These are phyloP conservation scores for Yamadazyma triangularis DNA, from an alignment of 1,139 yeast species.

Conservation along the genomic window DNA sequence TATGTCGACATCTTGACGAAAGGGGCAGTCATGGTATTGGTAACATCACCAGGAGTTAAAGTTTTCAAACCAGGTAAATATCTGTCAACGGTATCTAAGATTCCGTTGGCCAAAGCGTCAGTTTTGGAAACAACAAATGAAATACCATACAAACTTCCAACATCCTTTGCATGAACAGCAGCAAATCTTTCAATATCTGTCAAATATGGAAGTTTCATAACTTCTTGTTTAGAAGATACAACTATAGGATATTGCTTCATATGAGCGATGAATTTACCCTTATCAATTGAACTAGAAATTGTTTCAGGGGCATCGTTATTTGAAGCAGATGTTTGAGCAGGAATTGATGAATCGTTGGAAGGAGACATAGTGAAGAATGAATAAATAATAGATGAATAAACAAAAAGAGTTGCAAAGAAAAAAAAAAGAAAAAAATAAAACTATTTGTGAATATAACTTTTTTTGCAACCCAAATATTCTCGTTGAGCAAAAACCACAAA, in stretches of 20 bases:
- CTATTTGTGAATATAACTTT: no score
- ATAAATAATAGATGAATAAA: no score
- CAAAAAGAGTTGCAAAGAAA: no score
- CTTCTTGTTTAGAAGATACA: conserved; percentile 7
- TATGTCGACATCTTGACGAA: conserved; percentile 10
- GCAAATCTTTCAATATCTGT: conserved; percentile 3
- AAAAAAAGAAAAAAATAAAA: no score
- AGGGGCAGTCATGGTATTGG: conserved; percentile 43
- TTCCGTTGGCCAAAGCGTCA: conserved; percentile 27
- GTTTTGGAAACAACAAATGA: conserved; percentile 17
- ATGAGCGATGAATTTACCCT: conserved; percentile 9
- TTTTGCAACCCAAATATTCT: no score
- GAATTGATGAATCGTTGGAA: no score
- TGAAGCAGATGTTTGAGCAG: no score
- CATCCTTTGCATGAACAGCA: background rate
- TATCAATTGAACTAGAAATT: conserved; percentile 1
- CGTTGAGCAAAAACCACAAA: no score
- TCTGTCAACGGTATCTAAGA: conserved; percentile 33
- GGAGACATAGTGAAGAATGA: no score
- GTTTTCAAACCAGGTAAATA: conserved; percentile 33
- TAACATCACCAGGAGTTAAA: conserved; percentile 33
- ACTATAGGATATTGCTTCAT: conserved; percentile 12
- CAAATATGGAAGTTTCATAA: conserved; percentile 8
- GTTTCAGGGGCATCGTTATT: conserved; percentile 1
- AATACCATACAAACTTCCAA: conserved; percentile 2